Conservation (phyloP, 1,284 basidiomycete genomes). For the Fistulina hepatica region DNA sequence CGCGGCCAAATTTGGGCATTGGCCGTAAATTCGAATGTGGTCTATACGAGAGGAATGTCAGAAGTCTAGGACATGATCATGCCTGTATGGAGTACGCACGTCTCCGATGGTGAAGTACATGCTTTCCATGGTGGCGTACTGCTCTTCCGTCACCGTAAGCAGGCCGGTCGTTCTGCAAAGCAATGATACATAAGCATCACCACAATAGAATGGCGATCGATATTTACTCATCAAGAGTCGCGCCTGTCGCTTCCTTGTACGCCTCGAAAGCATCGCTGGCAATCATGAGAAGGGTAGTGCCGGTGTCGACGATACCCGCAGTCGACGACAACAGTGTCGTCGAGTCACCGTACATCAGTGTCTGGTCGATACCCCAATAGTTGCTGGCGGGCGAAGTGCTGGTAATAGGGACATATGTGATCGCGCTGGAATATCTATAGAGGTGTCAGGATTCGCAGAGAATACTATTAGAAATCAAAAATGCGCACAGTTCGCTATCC, state of each 20-base stretch:
- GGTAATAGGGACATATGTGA: slow-evolving; percentile 33
- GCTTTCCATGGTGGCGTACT: slow-evolving; percentile 11
- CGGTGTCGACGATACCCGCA: slow-evolving; percentile 13
- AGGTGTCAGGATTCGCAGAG: slow-evolving; percentile 24
- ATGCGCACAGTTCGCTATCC: slow-evolving; percentile 5
- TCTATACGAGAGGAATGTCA: slow-evolving; percentile 16
- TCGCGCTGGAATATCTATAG: slow-evolving; percentile 10
- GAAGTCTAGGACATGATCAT: not conserved
- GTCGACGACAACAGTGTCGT: not conserved
- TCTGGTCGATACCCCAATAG: slow-evolving; percentile 56
- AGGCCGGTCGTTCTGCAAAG: slow-evolving; percentile 10
- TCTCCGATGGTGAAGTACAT: slow-evolving; percentile 7
- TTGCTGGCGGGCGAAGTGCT: slow-evolving; percentile 33
- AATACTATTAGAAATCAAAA: not conserved
- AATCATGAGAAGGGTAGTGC: slow-evolving; percentile 11
- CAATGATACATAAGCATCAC: slow-evolving; percentile 8
- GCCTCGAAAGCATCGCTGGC: slow-evolving; percentile 14
- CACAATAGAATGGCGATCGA: not conserved
- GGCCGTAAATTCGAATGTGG: slow-evolving; percentile 36
- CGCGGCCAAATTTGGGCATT: slow-evolving; percentile 56
- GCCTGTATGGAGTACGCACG: slow-evolving; percentile 3
- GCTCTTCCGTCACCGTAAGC: slow-evolving; percentile 10
- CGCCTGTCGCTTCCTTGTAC: slow-evolving; percentile 13
- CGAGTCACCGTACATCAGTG: slow-evolving; percentile 8
- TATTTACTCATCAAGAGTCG: slow-evolving; percentile 9